Conservation (phyloP, 129 eudicot genomes). For the Rutidosis leptorrhynchoides region DNA sequence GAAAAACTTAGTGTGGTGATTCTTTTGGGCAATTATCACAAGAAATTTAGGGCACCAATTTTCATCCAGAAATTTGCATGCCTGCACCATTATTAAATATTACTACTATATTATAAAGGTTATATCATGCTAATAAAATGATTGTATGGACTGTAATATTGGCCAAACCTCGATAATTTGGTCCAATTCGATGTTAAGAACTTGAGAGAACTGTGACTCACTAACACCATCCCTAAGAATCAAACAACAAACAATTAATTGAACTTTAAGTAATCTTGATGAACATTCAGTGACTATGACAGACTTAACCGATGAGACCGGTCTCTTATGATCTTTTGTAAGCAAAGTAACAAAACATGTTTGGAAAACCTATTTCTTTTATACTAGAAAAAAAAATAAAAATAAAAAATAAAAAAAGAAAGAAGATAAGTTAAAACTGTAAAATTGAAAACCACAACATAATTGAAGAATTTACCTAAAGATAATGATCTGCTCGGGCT, state of each 20-base stretch:
- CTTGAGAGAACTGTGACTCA: slow-evolving; percentile 79
- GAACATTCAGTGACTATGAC: neutral
- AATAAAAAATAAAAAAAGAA: too few species aligned
- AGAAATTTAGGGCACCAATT: slow-evolving; percentile 71
- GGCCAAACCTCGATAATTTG: slow-evolving; percentile 62
- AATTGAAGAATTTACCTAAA: slow-evolving; percentile 48
- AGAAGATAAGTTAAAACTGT: neutral
- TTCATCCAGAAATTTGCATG: slow-evolving; percentile 75
- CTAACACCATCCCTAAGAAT: slow-evolving; percentile 75
- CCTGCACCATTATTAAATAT: slow-evolving; percentile 35
- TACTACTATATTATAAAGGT: neutral
- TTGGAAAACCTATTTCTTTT: neutral
- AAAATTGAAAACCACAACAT: neutral
- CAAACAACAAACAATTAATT: neutral
- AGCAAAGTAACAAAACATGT: neutral
- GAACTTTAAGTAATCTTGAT: neutral
- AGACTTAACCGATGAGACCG: neutral
- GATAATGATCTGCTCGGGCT: slow-evolving; percentile 79
- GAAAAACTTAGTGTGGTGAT: slow-evolving; percentile 80
- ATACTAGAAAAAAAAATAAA: too few species aligned
- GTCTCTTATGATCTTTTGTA: neutral
- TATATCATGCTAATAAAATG: neutral
- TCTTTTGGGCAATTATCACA: slow-evolving; percentile 72
- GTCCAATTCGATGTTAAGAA: slow-evolving; percentile 65
- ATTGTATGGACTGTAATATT: slow-evolving; percentile 7